A percentile compares a stretch with the other conserved stretches of the same genome.
phyloP scores from a whole-genome alignment of 1,284 basidiomycete genomes.

The Irpex rosettiformis region DNA sequence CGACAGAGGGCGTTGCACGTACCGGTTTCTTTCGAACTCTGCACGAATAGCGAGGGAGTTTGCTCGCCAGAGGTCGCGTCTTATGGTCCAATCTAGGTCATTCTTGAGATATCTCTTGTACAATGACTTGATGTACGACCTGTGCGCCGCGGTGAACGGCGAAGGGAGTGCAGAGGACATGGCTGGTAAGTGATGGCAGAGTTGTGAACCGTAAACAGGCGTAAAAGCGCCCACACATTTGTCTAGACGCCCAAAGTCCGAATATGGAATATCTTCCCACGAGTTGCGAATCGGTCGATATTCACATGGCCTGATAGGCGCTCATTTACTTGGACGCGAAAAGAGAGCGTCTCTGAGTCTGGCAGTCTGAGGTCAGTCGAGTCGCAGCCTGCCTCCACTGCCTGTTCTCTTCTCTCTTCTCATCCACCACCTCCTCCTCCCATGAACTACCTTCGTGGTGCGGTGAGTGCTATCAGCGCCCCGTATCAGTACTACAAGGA shows the following conservation, averaged over 20 bases:
- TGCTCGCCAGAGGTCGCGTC: slow-evolving; percentile 82
- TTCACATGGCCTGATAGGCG: background rate
- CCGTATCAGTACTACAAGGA: slow-evolving; percentile 87
- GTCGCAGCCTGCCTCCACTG: background rate
- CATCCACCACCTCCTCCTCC: background rate
- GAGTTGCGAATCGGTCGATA: slow-evolving; percentile 1
- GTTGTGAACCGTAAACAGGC: background rate
- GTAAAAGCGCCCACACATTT: background rate
- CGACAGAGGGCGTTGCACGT: slow-evolving; percentile 27
- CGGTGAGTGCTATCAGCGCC: slow-evolving; percentile 75
- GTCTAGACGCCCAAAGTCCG: background rate
- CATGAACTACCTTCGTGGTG: slow-evolving; percentile 83
- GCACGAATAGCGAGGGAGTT: slow-evolving; percentile 85
- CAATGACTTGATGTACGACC: slow-evolving; percentile 86
- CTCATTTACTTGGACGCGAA: background rate
- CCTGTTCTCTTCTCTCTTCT: background rate
- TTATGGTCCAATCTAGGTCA: slow-evolving; percentile 85
- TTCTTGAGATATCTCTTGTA: slow-evolving; percentile 87
- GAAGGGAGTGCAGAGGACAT: slow-evolving; percentile 31
- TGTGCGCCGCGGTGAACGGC: slow-evolving; percentile 76
- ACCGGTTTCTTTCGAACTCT: slow-evolving; percentile 92
- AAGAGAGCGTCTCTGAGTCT: background rate
- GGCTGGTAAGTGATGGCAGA: slow-evolving; percentile 12
- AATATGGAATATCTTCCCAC: background rate
- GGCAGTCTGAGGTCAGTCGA: background rate